Evolutionary conservation across 352 stramenopile genomes (phyloP), one percentile per base, ranked within the genome.

Genomic region (Phytophthora citricola): DNA sequence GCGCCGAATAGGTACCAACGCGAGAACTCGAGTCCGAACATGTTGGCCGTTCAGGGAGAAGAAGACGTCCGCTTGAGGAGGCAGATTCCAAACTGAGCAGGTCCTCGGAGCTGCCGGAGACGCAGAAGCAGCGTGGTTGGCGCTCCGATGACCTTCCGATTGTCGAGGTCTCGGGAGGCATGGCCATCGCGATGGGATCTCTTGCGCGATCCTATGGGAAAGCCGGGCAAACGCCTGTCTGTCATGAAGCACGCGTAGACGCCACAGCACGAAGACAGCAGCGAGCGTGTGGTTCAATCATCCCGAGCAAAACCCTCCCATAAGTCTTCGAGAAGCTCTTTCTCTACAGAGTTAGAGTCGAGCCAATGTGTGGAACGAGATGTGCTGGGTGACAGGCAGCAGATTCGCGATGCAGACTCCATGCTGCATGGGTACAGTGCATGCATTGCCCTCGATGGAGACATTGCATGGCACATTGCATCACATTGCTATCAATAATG

Each of bases 1-100:
- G 81, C 81, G 32, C 74, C 67, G 53, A 91, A 89, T 26, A 91
- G 76, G 66, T 86, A 86, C 82, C 82, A 91, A 36, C 82, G 79
- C 38, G 54, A 71, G 29, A 74, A 71, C 17, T 50, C 67, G 38
- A 75, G 54, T 22, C 56, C 62, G 31, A 75, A 57, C 67, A 75
- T 75, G 49, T 40, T 44, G 50, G 26, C 49, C 15, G 20, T 44
- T 15, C 32, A 9, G 26, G 58, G 9, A 27, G 50, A 38, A 43
- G 46, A 27, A 58, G 52, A 57, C 52, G 64, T 69, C 38, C 44
- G 52, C 31, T 52, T 47, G 29, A 36, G 58, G 50, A 26, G 22
- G 44, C 58, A 62, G 59, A 72, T 72, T 72, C 38, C 50, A 72
- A 68, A 72, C 55, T 72, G 64, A 72, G 17, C 39, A 49, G 27